Base-by-base conservation (phyloP, 345 rosid genomes). In the Geranium brycei region DNA sequence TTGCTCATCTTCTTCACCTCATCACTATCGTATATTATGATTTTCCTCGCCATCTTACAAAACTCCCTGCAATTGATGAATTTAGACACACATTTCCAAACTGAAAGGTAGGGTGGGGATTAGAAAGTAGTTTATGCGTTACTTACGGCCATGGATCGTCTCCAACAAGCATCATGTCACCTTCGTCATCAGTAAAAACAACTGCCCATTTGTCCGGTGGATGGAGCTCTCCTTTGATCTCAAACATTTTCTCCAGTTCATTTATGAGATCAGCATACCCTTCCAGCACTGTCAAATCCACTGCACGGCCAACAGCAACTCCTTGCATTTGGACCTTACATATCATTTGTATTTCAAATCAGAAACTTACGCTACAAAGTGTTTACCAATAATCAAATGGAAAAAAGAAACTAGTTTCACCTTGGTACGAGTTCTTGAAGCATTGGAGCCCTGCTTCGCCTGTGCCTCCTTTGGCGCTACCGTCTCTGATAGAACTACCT, bases 121-220 rank as follows among this genome's bases (percentile, higher is more conserved):
- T n/a, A 18, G n/a, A 18, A 31, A 57, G 59, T 35, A 14, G 47
- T 41, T 17, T 15, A 4, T 0, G 28, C 17, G 31, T 47, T 51
- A 77, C 98, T 89, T 86, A 92, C 98, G 28, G 74, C 98, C 98
- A 92, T 32, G 96, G 98, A 73, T 92, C 91, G 31, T 92, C 98
- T 0, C 98, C 98, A 35, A 92, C 80, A 41, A 92, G 95, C 98
- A 89, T 92, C 89, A 81, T 81, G 71, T 92, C 98, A 7, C 91
- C 98, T 71, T 92, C 96, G 63, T 89, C 82, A 75, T 92, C 98
- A 4, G 93, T 92, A 63, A 84, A 89, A 60, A 89, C 91, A 69
- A 92, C 78, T 69, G 83, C 85, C 98, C 96, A 92, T 72, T 86
- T 84, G 16, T 79, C 71, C 23, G 82, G 76, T n/a, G 80, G 74